Base-by-base conservation (phyloP, 208 protist genomes). In the Naegleria fowleri region DNA sequence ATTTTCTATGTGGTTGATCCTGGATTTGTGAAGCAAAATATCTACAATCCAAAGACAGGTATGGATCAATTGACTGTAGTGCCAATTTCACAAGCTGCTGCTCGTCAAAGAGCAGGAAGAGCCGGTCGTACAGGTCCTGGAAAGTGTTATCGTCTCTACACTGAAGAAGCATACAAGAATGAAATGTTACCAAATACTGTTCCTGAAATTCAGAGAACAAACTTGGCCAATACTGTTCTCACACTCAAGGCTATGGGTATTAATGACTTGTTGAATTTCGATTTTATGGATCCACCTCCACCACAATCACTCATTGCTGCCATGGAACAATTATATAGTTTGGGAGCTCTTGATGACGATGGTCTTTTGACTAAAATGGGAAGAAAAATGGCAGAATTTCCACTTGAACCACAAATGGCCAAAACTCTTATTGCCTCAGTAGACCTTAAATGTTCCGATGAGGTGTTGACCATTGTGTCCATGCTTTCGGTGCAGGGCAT, bases 1-100 rank as follows among this genome's bases (percentile, higher is more conserved):
- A 97, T 99, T 51, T 97, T 97, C 41, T 99, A 99, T 94, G 99
- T 99, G 59, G 96, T 99, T 41, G 99, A 99, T 92, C 98, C 97
- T 75, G 98, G 98, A 9, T 97, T 99, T 52, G 98, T 96, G 92
- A 99, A 99, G 96, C 98, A 99, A 94, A 98, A 99, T 92, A 96
- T 93, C 76, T 99, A 98, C 95, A 98, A 99, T 94, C 93, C 98
- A 13, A 95, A 96, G 91, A 96, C 97, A 22, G 98, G 98, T 92
- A 98, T 99, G 93, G 98, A 99, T 92, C 96, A 97, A 90, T 95
- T 99, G 75, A 95, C 96, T 0, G 97, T 99, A 13, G 93, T 97
- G 25, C 98, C 98, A 29, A 99, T 98, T 25, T 98, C 96, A 25
- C 96, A 99, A 93, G 98, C 98, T 9, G 97, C 97, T 29, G 98